A percentile compares a stretch with the other conserved stretches of the same genome.
Conservation (phyloP, 805 yeast species). For the Kregervanrija pseudodelftensis region DNA sequence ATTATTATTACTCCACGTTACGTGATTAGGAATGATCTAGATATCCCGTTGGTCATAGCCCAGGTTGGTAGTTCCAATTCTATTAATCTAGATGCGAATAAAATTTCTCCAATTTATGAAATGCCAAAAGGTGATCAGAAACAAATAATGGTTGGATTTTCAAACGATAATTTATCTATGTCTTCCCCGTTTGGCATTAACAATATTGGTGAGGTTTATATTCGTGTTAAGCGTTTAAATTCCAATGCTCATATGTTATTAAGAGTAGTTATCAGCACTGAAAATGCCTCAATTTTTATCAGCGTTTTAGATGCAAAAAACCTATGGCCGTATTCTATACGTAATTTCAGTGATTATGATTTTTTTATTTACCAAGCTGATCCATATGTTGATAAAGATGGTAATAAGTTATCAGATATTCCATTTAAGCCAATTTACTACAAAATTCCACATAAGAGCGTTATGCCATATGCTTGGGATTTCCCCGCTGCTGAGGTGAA, state of each 20-base stretch:
- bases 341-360: slow-evolving; percentile 85
- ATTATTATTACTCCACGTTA: slow-evolving; percentile 80
- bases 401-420: slow-evolving; percentile 46
- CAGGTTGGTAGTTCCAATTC: slow-evolving; percentile 60
- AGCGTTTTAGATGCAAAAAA: slow-evolving; percentile 65
- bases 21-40: slow-evolving; percentile 57
- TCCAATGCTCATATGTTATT: slow-evolving; percentile 58
- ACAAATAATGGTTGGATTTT: slow-evolving; percentile 53
- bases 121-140: slow-evolving; percentile 51
- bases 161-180: slow-evolving; percentile 58
- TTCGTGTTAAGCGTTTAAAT: slow-evolving; percentile 60
- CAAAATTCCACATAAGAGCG: slow-evolving; percentile 79
- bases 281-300: slow-evolving; percentile 74
- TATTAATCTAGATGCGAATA: slow-evolving; percentile 38
- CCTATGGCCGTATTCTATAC: slow-evolving; percentile 87
- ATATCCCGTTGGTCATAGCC: slow-evolving; percentile 48
- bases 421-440: slow-evolving; percentile 75
- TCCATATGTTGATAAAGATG: slow-evolving; percentile 61
- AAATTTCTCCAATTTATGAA: slow-evolving; percentile 53
- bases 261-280: slow-evolving; percentile 69
- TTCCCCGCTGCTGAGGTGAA: slow-evolving; percentile 85
- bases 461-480: slow-evolving; percentile 98
- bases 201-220: slow-evolving; percentile 74
- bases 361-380: slow-evolving; percentile 82
- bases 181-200: slow-evolving; percentile 82